Base-by-base conservation (phyloP, 2,329 filamentous ascomycete species). In the Teratosphaeria pseudoeucalypti region DNA sequence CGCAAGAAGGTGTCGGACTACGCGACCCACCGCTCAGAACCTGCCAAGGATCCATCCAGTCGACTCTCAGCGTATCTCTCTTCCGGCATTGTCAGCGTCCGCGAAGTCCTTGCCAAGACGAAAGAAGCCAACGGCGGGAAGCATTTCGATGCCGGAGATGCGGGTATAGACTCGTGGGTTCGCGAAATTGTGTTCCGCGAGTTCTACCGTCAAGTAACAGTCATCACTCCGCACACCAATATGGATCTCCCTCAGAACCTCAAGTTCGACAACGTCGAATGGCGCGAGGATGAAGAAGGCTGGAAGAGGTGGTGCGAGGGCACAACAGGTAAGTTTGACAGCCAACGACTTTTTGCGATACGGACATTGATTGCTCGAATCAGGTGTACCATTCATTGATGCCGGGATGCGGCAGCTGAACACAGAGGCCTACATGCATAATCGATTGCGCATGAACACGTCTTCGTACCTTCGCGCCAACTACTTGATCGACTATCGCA, bases 141-240 rank as follows among this genome's bases (percentile, higher is more conserved):
- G 10, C 74, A 80, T 60, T 81, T 80, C 65, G 75, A 72, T 55
- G 68, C 72, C 56, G 66, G 68, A 6, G 72, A 74, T 9, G 63
- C 70, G 4, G 71, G 69, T 11, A 62, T 72, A 0, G 76, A 73
- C 39, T 66, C 72, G 9, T 81, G 78, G 78, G 78, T 81, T 1
- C 77, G 79, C 10, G 79, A 81, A 64, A 73, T 81, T 56, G 77
- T 78, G 2, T 81, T 81, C 64, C 74, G 78, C 1, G 79, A 81
- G 61, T 73, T 80, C 27, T 81, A 81, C 65, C 71, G 78, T 12
- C 79, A 81, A 58, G 76, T 76, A 3, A 76, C 74, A 6, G 66
- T 79, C 58, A 71, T 69, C 11, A 77, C 75, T 0, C 78, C 78
- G 0, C 78, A 81, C 59, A 78, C 74, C 3, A 70, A 71, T 16